Base-by-base conservation (phyloP, 805 yeast genomes). In the Saturnispora bothae region DNA sequence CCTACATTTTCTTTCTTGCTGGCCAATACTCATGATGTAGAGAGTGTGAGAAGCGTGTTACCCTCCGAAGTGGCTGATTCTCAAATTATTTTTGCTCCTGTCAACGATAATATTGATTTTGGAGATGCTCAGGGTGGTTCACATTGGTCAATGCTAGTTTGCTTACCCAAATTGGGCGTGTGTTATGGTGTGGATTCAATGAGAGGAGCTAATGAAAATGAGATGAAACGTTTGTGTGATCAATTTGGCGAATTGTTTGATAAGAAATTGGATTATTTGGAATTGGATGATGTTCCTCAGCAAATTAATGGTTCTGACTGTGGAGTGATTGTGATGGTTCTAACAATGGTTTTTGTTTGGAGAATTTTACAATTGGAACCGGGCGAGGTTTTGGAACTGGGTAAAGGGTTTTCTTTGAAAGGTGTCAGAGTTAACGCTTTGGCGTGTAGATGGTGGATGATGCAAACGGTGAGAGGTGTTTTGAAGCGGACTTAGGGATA, bases 111-210 rank as follows among this genome's bases (percentile, higher is more conserved):
- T 20, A 17, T 32, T 5, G 40, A 38, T 32, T 38, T 32, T 28
- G 36, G 28, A 18, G 36, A 31, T 27, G 32, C 18, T 5, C 36
- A 38, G 18, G 41, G 41, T 25, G 92, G 89, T 1, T 76, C 75
- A 33, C 92, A 83, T 56, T 82, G 94, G 92, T 75, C 83, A 1
- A 56, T 83, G 13, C 64, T 77, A 12, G 65, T 81, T 13, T 61
- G 76, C 5, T 5, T 32, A 3, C 36, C 31, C 12, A 13, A 39
- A 7, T 20, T 38, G 16, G 57, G 61, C 14, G 62, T 57, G 23
- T 69, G 77, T 3, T 64, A 62, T 17, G 60, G 78, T 9, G 78
- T 75, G 50, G 92, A 83, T 49, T 73, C 83, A 33, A 57, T 73
- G 74, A 56, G 52, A 8, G 54, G 57, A 6, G 66, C 65, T 21